Evolutionary conservation across 1,284 basidiomycete species (phyloP), one percentile per base, ranked within the genome.

Genomic region (Irpex sp.): DNA sequence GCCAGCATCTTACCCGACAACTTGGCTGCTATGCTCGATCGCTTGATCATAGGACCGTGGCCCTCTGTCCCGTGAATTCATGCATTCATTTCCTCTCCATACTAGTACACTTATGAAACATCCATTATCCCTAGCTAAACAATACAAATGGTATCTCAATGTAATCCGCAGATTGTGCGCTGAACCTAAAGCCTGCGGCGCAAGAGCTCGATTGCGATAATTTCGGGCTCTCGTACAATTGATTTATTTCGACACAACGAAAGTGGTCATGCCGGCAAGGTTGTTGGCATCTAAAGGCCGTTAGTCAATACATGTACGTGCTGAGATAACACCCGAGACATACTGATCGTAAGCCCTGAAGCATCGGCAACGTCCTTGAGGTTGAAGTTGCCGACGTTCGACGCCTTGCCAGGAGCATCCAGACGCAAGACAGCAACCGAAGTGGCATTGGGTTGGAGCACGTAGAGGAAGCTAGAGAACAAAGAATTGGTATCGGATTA

Each of bases 381-480:
- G 60, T 67, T 57, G 59, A 71, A 68, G 5, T 65, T 54, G 56
- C 70, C 69, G 39, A 72, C 61, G 21, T 54, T 63, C 33, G 49
- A 62, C 9, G 72, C 70, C 36, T 74, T 59, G 5, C 69, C 72
- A 4, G 70, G 67, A 13, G 61, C 71, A 13, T 67, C 60, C 33
- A 73, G 71, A 9, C 67, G 62, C 57, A 71, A 58, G 49, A 70
- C 71, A n/a, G 69, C 68, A 37, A 75, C 64, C 8, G 69, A 63
- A 1, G 69, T 70, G 13, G 65, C 62, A 36, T 67, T 68, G 2
- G 72, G 64, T n/a, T 60, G 69, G 15, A 74, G 63, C 15, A 72
- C 67, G 57, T 72, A 74, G 11, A 75, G 66, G 65, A 69, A 72
- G 58, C 72, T 72, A 61, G 1, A 9, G 7, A 35, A 17, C 2